Evolutionary conservation across 2,329 filamentous ascomycete genomes (phyloP).

Genomic region (Fusarium redolens): DNA sequence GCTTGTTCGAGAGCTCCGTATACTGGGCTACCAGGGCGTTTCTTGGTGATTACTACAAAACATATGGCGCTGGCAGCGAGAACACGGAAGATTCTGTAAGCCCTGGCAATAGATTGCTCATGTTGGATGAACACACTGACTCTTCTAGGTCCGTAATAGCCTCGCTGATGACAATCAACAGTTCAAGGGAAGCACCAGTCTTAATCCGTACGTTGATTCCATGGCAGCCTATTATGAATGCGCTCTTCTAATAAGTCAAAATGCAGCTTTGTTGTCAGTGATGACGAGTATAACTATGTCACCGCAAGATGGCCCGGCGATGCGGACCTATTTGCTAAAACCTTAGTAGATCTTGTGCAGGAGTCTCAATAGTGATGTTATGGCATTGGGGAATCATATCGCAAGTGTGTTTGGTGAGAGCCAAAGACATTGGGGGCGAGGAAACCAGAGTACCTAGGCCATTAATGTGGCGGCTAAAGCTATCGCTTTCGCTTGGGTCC

Average conservation of each 20-base stretch:
- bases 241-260: accelerated
- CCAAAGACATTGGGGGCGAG: too few relatives aligned
- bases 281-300: not conserved
- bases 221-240: accelerated
- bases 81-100: not conserved
- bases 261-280: not conserved
- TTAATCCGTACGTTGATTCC: not conserved
- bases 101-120: not conserved
- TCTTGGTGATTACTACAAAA: not conserved
- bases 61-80: not conserved
- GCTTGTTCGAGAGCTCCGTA: not conserved
- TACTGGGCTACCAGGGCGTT: not conserved
- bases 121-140: not conserved
- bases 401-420: too few relatives aligned
- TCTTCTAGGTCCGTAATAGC: accelerated
- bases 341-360: not conserved
- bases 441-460: too few relatives aligned
- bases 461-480: too few relatives aligned
- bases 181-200: not conserved
- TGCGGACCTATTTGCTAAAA: not conserved
- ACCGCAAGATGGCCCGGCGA: not conserved
- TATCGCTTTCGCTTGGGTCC: too few relatives aligned
- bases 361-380: not conserved
- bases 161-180: not conserved
- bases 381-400: too few relatives aligned